phyloP scores from a whole-genome alignment of 2,329 filamentous ascomycete genomes.

The Juglanconis oblonga region DNA sequence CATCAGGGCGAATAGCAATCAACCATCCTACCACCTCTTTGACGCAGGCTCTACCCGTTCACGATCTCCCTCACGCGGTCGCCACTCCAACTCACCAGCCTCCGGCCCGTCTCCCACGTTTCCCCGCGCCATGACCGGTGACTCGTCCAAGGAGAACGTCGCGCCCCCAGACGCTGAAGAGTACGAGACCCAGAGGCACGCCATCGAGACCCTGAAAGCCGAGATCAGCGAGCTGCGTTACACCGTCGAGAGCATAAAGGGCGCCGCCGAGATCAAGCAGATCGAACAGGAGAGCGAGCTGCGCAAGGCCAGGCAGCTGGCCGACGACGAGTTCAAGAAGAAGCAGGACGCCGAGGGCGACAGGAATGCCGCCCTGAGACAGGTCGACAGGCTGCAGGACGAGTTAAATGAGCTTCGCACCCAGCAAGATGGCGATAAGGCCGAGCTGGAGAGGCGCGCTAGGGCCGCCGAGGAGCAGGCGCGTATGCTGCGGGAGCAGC shows the following conservation, averaged over 20 bases:
- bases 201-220: slow-evolving; percentile 77
- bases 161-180: slow-evolving; percentile 57
- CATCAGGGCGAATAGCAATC: slow-evolving; percentile 26
- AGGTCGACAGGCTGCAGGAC: slow-evolving; percentile 46
- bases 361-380: slow-evolving; percentile 45
- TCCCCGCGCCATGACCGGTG: slow-evolving; percentile 46
- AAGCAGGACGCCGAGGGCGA: slow-evolving; percentile 59
- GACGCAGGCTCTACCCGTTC: slow-evolving; percentile 25
- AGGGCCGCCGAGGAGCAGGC: slow-evolving; percentile 72
- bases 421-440: slow-evolving; percentile 52
- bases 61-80: slow-evolving; percentile 5
- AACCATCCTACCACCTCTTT: slow-evolving; percentile 38
- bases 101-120: slow-evolving; percentile 17
- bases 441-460: slow-evolving; percentile 65
- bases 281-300: slow-evolving; percentile 82
- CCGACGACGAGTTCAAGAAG: slow-evolving; percentile 80
- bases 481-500: slow-evolving; percentile 73
- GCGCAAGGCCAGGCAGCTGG: slow-evolving; percentile 72
- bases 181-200: slow-evolving; percentile 54
- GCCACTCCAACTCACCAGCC: slow-evolving; percentile 1
- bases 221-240: slow-evolving; percentile 87
- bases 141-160: slow-evolving; percentile 59
- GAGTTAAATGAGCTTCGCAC: slow-evolving; percentile 54
- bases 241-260: slow-evolving; percentile 80
- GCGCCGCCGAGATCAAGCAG: slow-evolving; percentile 78